Conservation (phyloP, 225 moss, liverwort and hornwort genomes). For the Takakia lepidozioides region DNA sequence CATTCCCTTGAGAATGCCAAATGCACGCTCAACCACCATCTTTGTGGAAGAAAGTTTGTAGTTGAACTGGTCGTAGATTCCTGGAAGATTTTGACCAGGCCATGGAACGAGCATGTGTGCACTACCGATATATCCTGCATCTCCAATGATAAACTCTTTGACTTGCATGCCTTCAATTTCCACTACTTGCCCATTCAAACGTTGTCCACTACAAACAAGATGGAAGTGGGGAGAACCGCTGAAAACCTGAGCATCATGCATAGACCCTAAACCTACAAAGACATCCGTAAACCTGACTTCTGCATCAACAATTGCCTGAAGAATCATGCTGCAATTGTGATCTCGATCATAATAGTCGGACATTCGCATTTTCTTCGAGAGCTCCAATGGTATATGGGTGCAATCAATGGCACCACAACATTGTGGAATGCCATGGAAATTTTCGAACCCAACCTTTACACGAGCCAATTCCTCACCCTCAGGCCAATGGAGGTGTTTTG, state of each 20-base stretch:
- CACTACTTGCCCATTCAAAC: conserved; percentile 2
- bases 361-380: conserved; percentile 6
- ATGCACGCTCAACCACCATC: background rate
- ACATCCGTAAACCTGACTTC: conserved; percentile 17
- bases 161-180: conserved; percentile 1
- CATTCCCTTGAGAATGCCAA: background rate
- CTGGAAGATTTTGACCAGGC: conserved; percentile 1
- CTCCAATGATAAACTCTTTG: conserved; percentile 15
- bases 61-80: conserved; percentile 7
- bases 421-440: conserved; percentile 12
- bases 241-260: conserved; percentile 10
- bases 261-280: conserved; percentile 14
- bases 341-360: conserved; percentile 12
- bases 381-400: conserved; percentile 20
- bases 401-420: conserved; percentile 23
- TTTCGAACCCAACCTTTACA: conserved; percentile 4
- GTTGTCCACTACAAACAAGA: background rate
- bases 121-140: conserved; percentile 14
- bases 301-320: conserved; percentile 25
- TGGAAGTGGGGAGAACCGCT: conserved; percentile 7
- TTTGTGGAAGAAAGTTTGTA: background rate
- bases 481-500: conserved; percentile 1
- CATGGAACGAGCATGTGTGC: conserved; percentile 19
- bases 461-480: background rate
- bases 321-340: conserved; percentile 14